Base-by-base conservation (phyloP, 2,329 filamentous ascomycete species). In the Trichophaea hybrida region DNA sequence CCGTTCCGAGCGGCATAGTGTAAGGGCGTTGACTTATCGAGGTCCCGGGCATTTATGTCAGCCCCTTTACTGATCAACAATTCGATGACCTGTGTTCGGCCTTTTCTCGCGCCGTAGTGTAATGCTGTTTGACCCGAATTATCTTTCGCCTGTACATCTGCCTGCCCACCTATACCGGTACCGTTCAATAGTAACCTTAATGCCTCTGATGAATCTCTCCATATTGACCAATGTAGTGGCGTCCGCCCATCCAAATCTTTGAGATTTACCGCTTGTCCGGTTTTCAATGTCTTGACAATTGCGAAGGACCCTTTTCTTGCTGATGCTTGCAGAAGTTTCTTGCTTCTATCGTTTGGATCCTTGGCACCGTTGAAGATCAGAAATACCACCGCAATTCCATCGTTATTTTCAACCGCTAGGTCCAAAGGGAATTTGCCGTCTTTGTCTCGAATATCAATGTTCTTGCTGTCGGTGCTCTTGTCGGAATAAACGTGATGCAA, bases 71-170 rank as follows among this genome's bases (percentile, higher is more conserved):
- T 50, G 49, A 64, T 55, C 5, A 64, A 52, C 38, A 64, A 46
- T 17, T 37, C 55, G 4, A 60, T 59, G 46, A 59, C 58, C 17
- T 59, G 48, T 12, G 48, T 33, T 38, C 59, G 33, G 13, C 61
- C 61, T 31, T 61, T 55, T 15, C 56, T 59, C 17, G 61, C 62
- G 12, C 58, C 62, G 54, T 58, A 63, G 51, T 64, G 62, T 10
- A 64, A 48, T 34, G 62, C 51, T 17, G 61, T 64, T 38, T 63
- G 52, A 15, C 61, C 61, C 12, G 58, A 55, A 8, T 59, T 49
- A 33, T 63, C 62, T 49, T 57, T 57, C n/a, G 61, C 62, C 35
- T 58, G 58, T 37, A 55, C 43, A n/a, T n/a, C n/a, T n/a, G n/a
- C n/a, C n/a, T n/a, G n/a, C n/a, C n/a, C n/a, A 33, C 13, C 33